Percentiles rank a stretch among this genome's conserved stretches.
These are phyloP conservation scores for Penicillium expansum DNA, from an alignment of 2,329 filamentous ascomycete species.

Conservation along the genomic window DNA sequence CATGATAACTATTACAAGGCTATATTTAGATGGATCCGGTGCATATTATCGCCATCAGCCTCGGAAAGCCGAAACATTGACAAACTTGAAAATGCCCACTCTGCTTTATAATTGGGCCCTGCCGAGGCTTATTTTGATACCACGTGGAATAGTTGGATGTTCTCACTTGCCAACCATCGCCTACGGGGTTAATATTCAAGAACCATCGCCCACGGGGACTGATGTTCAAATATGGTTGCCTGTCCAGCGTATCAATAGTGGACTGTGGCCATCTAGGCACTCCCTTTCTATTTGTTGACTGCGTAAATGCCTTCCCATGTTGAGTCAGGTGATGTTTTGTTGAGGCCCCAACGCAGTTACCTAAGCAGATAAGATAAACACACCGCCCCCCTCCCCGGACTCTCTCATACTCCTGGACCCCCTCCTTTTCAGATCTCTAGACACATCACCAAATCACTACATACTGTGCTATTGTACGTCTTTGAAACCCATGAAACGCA, in stretches of 20 bases:
- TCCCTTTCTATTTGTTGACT: neutral
- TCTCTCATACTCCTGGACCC: neutral
- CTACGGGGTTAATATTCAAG: neutral
- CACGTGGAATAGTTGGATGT: neutral
- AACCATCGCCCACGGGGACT: neutral
- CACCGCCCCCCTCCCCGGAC: conserved; percentile 2
- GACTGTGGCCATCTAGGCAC: neutral
- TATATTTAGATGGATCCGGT: neutral
- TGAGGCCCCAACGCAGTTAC: conserved; percentile 12
- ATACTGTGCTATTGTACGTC: neutral
- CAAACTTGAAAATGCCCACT: neutral
- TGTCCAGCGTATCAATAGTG: neutral
- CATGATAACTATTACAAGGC: no score
- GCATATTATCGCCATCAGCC: neutral
- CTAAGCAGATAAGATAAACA: conserved; percentile 4
- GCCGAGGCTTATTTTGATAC: neutral
- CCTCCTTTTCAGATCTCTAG: neutral
- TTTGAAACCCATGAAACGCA: conserved; percentile 14
- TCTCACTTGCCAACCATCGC: neutral
- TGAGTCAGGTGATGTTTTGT: conserved; percentile 13
- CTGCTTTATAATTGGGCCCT: neutral
- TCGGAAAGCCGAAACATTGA: neutral
- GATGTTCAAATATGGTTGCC: neutral
- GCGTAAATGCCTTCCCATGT: neutral
- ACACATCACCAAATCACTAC: neutral